Conservation (phyloP, 2,329 filamentous ascomycete genomes). For the Scopulariopsis brevicaulis region DNA sequence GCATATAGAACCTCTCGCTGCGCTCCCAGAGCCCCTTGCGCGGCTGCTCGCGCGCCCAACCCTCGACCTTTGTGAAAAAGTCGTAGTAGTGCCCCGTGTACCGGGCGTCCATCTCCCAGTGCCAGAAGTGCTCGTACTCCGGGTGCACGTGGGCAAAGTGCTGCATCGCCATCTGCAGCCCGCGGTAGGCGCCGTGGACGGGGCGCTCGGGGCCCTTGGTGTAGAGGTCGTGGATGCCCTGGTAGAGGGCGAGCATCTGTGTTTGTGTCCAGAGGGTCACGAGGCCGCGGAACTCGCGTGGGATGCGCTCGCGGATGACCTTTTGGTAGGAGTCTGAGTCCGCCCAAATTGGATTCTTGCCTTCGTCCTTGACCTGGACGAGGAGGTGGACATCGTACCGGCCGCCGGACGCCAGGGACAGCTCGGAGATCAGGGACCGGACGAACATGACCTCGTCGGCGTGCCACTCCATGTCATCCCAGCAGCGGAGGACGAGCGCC, state of each 20-base stretch:
- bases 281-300: constrained; percentile 78
- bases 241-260: constrained; percentile 85
- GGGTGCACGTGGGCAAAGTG: constrained; percentile 83
- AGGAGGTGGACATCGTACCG: constrained; percentile 82
- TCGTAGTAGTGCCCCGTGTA: constrained; percentile 84
- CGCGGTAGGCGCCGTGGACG: constrained; percentile 86
- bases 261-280: constrained; percentile 89
- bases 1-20: constrained; percentile 67
- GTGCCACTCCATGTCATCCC: constrained; percentile 69
- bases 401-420: constrained; percentile 69
- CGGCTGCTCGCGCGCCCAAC: constrained; percentile 62
- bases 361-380: constrained; percentile 72
- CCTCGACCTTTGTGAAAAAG: constrained; percentile 55
- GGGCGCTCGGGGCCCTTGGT: constrained; percentile 54
- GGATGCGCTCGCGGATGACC: constrained; percentile 57
- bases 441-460: constrained; percentile 74
- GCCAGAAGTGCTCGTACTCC: constrained; percentile 87
- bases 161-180: constrained; percentile 88
- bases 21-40: constrained; percentile 75
- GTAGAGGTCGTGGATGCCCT: constrained; percentile 72
- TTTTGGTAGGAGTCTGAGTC: constrained; percentile 57
- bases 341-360: constrained; percentile 65
- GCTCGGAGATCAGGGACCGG: constrained; percentile 72
- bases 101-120: constrained; percentile 89
- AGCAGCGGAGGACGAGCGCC: constrained; percentile 71